Percentiles rank a stretch among this genome's conserved stretches.
These are phyloP conservation scores for Millerozyma miso DNA, from an alignment of 805 yeast genomes.

Conservation along the genomic window DNA sequence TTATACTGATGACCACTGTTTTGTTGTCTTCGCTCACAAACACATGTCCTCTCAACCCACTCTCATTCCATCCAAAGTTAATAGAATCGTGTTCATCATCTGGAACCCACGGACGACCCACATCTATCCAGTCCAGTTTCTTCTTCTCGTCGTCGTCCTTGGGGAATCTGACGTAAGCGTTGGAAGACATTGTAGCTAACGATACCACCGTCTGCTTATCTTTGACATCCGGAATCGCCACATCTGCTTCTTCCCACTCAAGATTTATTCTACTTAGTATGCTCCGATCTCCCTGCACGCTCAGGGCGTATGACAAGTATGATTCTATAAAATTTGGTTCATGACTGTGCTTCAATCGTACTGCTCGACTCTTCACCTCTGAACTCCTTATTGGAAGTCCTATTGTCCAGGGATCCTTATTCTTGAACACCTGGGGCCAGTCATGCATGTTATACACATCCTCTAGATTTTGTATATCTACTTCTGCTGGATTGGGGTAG, in stretches of 20 bases:
- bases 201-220: constrained; percentile 71
- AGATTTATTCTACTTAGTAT: constrained; percentile 36
- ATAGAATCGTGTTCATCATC: constrained; percentile 51
- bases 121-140: constrained; percentile 82
- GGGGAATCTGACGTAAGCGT: constrained; percentile 84
- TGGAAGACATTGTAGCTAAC: constrained; percentile 80
- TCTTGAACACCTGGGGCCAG: constrained; percentile 31
- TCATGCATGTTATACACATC: constrained; percentile 21
- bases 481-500: constrained; percentile 1
- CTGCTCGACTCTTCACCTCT: constrained; percentile 13
- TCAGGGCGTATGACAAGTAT: constrained; percentile 54
- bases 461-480: constrained; percentile 12
- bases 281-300: constrained; percentile 34
- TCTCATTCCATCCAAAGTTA: constrained; percentile 82
- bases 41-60: constrained; percentile 87
- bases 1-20: constrained; percentile 72
- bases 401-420: constrained; percentile 39
- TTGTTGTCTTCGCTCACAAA: constrained; percentile 58
- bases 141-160: constrained; percentile 41
- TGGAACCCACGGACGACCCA: constrained; percentile 47
- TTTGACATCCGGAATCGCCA: constrained; percentile 66
- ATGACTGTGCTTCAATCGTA: constrained; percentile 33
- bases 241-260: constrained; percentile 59
- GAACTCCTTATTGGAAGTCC: constrained; percentile 24
- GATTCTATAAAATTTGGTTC: constrained; percentile 63